Base-by-base conservation (phyloP, 1,139 yeast species). In the Pichia sp. region DNA sequence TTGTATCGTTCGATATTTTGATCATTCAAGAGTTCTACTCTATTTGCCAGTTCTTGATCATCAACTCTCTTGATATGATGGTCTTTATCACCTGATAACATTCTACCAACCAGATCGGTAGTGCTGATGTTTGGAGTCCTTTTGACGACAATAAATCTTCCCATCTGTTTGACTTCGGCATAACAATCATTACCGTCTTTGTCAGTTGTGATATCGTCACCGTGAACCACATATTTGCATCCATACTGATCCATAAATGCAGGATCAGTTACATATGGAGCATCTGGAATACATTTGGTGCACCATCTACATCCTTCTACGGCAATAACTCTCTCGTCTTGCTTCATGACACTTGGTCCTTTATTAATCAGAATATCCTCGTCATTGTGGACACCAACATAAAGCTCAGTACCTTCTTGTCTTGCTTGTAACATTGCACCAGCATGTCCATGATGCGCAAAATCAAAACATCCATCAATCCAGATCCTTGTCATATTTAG, bases 401-500 rank as follows among this genome's bases (percentile, higher is more conserved):
- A 81, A 43, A 85, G 72, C 62, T 83, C 85, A 46, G 72, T 69
- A 37, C 94, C 92, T 39, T 79, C 68, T 61, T 81, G 86, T 40
- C 92, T 76, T 1, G 98, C 97, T 61, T 92, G 98, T 47, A 86
- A 68, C 77, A 92, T 80, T 29, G 97, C 98, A 27, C 97, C 97
- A 2, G 97, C 95, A 57, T 92, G 98, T 36, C 92, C 98, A 58
- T 92, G 97, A 61, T 92, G 98, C 36, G 95, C 87, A 67, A 92
- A 92, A 62, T 92, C 98, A 66, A 92, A 92, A 60, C 98, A 92
- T 0, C 98, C 98, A 61, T 92, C 98, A 37, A 92, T 79, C 98
- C 97, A 92, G 51, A 88, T 81, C 39, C 71, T 49, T 9, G 52
- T 37, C 23, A 16, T 16, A 16, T 16, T 16, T 35, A 27, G 7